Evolutionary conservation across 805 yeast species (phyloP), one percentile per base, ranked within the genome.

Genomic region (Sugiyamaella boreocaroliniensis): DNA sequence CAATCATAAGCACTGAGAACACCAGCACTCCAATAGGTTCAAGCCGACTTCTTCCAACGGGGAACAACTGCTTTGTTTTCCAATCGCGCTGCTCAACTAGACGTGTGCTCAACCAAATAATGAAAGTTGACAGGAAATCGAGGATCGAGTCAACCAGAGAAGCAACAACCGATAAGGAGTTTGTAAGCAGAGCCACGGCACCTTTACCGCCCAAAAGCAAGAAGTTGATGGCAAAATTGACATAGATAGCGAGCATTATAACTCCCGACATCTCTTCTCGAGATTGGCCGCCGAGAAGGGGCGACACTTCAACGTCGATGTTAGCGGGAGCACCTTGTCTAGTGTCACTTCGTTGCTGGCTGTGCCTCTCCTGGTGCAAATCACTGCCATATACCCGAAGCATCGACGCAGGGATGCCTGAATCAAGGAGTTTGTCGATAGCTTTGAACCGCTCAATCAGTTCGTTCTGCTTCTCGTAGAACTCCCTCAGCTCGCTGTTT

Each of bases 21-120:
- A 86, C 80, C 53, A 86, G 72, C 15, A 86, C 85, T 0, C 95
- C 93, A 52, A 86, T 74, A 0, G 95, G 95, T 63, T 86, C 93
- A 40, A 86, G 70, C 55, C 89, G 76, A 40, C 81, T 74, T 46
- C 86, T 72, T 2, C 95, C 95, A 20, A 86, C 79, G 0, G 95
- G 95, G 59, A 78, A 69, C 16, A 64, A 55, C 47, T 63, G 67
- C 45, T 59, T 58, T 2, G 77, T 70, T 49, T 72, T 70, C 75
- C 82, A 76, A 61, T 77, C 76, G 10, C 72, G 67, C 4, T 62
- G 65, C 34, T 63, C 71, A 9, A 70, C 72, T 34, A 68, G 57
- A 8, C 61, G 47, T 58, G 85, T 82, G 49, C 86, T 79, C 45
- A 77, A 64, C 68, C 74, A 85, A 48, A 86, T 86, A 58, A 86